Evolutionary conservation across 495 filamentous ascomycete genomes (phyloP), one percentile per base, ranked within the genome.

Genomic region (Aspergillus sparsus): DNA sequence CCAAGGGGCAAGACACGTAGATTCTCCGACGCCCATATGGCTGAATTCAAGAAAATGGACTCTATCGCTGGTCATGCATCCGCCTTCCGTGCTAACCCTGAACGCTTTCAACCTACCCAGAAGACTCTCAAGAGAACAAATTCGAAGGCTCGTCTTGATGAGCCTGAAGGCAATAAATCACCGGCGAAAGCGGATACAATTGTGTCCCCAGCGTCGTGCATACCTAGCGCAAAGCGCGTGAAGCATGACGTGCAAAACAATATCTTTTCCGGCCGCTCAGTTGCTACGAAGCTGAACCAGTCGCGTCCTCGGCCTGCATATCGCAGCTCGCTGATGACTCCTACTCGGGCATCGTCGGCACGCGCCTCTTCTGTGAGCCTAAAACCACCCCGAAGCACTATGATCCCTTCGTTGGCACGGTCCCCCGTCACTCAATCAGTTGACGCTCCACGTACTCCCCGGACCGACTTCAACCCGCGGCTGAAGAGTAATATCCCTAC

Each of bases 41-140:
- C 85, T 51, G 82, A 92, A 67, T 97, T 97, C 77, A 91, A 89
- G 74, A 97, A 94, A 80, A 96, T 97, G 92, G 91, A 96, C 65
- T 96, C 91, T 10, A 97, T 97, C 71, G 90, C 83, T 21, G 86
- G 85, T 56, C 92, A 97, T 75, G 76, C 90, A 5, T 94, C 92
- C 6, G 80, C 86, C 13, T 92, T 90, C 79, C 82, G 93, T 37
- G 83, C 85, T 15, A 79, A 84, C 31, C 78, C 81, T 6, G 82
- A 75, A 58, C 82, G 85, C 45, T 77, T 82, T 64, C 80, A 82
- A 56, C 82, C 83, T 12, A 78, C 77, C 27, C 35, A 62, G 49
- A 79, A 79, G 52, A 82, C 80, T n/a, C 68, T 92, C 63, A 92
- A 93, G 76, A 84, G 89, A 16, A 86, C 81, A 41, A 84, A 83